phyloP scores from a whole-genome alignment of 495 filamentous ascomycete genomes.

The Glarea lozoyensis region DNA sequence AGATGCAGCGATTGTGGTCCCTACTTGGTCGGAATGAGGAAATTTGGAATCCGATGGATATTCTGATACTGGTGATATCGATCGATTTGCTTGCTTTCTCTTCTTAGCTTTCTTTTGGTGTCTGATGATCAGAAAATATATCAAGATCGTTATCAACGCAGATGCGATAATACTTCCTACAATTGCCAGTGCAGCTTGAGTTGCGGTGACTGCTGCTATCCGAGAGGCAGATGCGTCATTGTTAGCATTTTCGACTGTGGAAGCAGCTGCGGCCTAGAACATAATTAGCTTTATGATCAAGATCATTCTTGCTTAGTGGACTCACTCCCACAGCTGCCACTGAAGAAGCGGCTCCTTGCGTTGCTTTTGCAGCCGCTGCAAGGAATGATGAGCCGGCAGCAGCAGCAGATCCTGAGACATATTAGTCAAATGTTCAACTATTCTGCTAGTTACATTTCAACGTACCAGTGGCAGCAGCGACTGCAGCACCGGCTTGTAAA shows the following conservation, averaged over 20 bases:
- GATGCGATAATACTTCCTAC: conserved; percentile 22
- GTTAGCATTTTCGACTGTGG: conserved; percentile 13
- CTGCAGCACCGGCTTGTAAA: conserved; percentile 13
- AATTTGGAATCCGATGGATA: conserved; percentile 11
- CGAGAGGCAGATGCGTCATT: conserved; percentile 11
- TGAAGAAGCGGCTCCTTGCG: conserved; percentile 10
- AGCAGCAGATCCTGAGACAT: conserved; percentile 19
- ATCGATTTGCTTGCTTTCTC: neutral
- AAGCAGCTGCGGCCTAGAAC: conserved; percentile 13
- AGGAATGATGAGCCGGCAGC: conserved; percentile 19
- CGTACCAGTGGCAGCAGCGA: conserved; percentile 19
- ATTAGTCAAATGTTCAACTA: no score
- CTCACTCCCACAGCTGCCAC: conserved; percentile 16
- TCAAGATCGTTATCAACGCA: conserved; percentile 18
- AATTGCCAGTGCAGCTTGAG: conserved; percentile 20
- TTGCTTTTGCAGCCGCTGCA: conserved; percentile 16
- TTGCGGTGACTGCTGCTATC: conserved; percentile 20
- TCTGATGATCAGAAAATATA: conserved; percentile 18
- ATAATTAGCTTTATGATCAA: neutral
- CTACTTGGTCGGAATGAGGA: conserved; percentile 6
- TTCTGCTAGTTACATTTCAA: no score
- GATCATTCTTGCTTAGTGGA: neutral
- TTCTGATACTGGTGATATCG: conserved; percentile 1
- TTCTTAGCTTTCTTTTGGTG: conserved; percentile 9
- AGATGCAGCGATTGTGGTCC: conserved; percentile 9